Evolutionary conservation across 225 moss, liverwort and hornwort species (phyloP).

Genomic region (Bryoerythrophyllum caledonicum): DNA sequence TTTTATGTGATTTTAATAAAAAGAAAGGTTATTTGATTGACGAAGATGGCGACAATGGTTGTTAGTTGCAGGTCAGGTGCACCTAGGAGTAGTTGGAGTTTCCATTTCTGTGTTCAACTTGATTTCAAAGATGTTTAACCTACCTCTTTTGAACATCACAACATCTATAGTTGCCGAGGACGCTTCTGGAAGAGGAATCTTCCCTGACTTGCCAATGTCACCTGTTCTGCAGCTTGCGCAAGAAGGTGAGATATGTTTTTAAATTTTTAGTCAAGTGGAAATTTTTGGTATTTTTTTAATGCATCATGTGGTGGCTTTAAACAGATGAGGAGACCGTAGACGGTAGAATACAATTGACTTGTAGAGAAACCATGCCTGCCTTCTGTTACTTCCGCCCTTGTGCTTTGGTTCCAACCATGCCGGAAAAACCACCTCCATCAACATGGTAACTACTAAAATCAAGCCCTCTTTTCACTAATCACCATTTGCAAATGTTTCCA

Average conservation of each 20-base stretch:
- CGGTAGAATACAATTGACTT: constrained; percentile 26
- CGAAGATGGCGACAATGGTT: background rate
- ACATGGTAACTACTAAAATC: too few species aligned
- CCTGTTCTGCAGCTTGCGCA: constrained; percentile 12
- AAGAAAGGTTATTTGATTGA: background rate
- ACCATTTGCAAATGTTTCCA: too few species aligned
- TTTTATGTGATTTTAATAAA: too few species aligned
- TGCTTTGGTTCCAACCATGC: too few species aligned
- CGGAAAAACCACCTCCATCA: too few species aligned
- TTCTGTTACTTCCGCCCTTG: constrained; percentile 65
- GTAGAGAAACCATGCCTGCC: constrained; percentile 68
- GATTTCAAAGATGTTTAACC: constrained; percentile 88
- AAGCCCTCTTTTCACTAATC: too few species aligned
- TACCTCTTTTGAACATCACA: too few species aligned
- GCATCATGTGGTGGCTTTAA: background rate
- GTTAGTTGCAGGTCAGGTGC: constrained; percentile 55
- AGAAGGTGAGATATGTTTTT: constrained; percentile 24
- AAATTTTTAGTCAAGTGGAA: background rate
- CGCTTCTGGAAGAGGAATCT: constrained; percentile 45
- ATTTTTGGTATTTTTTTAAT: background rate
- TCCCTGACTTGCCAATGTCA: constrained; percentile 23
- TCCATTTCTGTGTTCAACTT: constrained; percentile 75
- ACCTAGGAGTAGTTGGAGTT: constrained; percentile 80
- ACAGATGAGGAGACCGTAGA: constrained; percentile 29
- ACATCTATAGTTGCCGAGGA: constrained; percentile 89